Percentiles rank a stretch among this genome's conserved stretches.
Conservation (phyloP, 768 basidiomycete genomes). For the Ephemerocybe angulata region DNA sequence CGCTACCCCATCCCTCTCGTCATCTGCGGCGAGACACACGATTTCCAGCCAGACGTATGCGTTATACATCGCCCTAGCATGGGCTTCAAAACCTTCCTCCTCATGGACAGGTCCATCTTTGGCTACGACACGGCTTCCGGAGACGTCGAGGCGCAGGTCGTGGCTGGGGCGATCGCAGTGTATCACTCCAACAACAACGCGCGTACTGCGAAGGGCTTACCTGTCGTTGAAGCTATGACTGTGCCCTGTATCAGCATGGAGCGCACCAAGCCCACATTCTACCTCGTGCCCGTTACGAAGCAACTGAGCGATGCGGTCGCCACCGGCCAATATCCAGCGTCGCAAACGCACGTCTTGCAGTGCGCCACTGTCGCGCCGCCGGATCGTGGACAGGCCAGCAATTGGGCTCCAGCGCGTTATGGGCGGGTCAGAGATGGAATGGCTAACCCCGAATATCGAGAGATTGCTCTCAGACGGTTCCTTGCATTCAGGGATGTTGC, state of each 20-base stretch:
- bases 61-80: constrained; percentile 17
- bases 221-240: constrained; percentile 20
- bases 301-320: constrained; percentile 26
- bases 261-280: constrained; percentile 33
- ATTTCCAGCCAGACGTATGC: constrained; percentile 25
- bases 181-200: constrained; percentile 28
- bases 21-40: constrained; percentile 23
- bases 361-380: constrained; percentile 19
- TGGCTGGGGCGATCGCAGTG: constrained; percentile 28
- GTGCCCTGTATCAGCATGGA: constrained; percentile 32
- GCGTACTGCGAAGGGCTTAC: constrained; percentile 14
- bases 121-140: constrained; percentile 11
- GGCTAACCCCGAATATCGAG: constrained; percentile 24
- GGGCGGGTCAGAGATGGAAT: constrained; percentile 22
- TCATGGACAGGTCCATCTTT: constrained; percentile 19
- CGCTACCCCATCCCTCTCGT: constrained; percentile 23
- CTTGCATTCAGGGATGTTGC: constrained; percentile 27
- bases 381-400: constrained; percentile 10
- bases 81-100: constrained; percentile 23
- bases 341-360: constrained; percentile 21
- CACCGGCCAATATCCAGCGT: constrained; percentile 18
- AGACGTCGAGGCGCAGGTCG: constrained; percentile 21
- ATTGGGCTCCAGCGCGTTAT: constrained; percentile 13
- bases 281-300: constrained; percentile 29
- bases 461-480: constrained; percentile 24